These are phyloP conservation scores for Sporothrix pseudoabietina DNA, from an alignment of 2,329 filamentous ascomycete species.

Conservation along the genomic window DNA sequence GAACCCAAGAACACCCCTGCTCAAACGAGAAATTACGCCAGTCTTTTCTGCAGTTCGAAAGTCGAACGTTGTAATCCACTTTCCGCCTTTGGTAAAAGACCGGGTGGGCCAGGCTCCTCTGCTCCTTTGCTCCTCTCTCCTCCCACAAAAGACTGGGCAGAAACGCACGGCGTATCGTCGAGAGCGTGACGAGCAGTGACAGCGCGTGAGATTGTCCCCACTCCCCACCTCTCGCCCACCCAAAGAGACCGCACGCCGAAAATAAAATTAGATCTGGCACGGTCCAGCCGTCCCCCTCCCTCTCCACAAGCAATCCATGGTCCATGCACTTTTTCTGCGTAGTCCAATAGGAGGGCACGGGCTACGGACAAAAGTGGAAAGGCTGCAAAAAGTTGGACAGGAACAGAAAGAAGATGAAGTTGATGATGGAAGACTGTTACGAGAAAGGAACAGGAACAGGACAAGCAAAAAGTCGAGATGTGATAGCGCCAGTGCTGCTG, in stretches of 20 bases:
- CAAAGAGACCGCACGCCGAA: slow-evolving; percentile 23
- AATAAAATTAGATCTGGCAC: slow-evolving; percentile 30
- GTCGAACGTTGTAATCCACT: neutral
- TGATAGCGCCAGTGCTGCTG: slow-evolving; percentile 21
- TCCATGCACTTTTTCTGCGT: neutral
- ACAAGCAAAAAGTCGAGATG: neutral
- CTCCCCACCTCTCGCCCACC: neutral
- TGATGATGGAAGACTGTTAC: neutral
- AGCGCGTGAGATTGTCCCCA: neutral
- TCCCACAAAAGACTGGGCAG: neutral
- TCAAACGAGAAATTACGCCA: slow-evolving; percentile 23
- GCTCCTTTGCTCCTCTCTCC: no score
- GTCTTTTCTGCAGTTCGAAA: neutral
- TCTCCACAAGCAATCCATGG: neutral
- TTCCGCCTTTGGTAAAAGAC: slow-evolving; percentile 18
- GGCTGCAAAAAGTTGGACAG: slow-evolving; percentile 8
- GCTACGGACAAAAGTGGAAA: neutral
- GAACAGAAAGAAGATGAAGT: neutral
- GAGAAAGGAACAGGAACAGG: neutral
- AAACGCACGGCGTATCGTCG: slow-evolving; percentile 5
- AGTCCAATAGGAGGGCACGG: slow-evolving; percentile 1
- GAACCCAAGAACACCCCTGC: neutral
- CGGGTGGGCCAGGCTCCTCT: neutral
- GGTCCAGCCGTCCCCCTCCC: slow-evolving; percentile 9
- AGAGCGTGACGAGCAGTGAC: neutral